Evolutionary conservation across 805 yeast genomes (phyloP), one percentile per base, ranked within the genome.

Genomic region (Spathaspora boniae): DNA sequence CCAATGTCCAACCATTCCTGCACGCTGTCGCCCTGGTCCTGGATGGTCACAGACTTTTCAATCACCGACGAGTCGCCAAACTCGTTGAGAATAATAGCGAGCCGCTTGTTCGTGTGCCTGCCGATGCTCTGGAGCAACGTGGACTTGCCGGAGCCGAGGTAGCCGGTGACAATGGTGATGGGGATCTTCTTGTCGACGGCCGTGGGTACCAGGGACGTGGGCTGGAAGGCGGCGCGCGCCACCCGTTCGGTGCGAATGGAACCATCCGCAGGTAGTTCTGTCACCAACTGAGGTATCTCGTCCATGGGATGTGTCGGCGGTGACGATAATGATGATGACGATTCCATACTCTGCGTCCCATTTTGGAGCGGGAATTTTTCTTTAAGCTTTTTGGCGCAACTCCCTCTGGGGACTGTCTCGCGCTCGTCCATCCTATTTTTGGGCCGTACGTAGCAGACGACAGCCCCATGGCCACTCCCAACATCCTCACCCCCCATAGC

Each of bases 1-100:
- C 96, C 98, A 22, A 93, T 65, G 55, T 93, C 98, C 3, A 93
- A 68, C 98, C 98, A 93, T 52, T 93, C 97, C 49, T 88, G 86
- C 34, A 85, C 82, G 2, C 78, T 64, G 16, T 56, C 57, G 23
- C 54, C 51, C 3, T 69, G 62, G 21, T 72, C 75, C 37, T 70
- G 65, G 7, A 91, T 80, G 0, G 94, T 83, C 38, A 93, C 70
- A 1, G 94, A 75, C 54, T 85, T 84, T 56, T 93, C 98, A 43
- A 93, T 88, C 32, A 81, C 94, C 14, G 87, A 74, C 0, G 96
- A 80, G 56, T 86, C 94, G 9, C 95, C 96, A 67, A 86, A 86
- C 58, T 89, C 96, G 60, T 91, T 91, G 50, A 93, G 63, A 9
- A 93, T 88, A 6, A 93, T 86, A 1, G 98, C 98, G 19, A 93